Evolutionary conservation across 805 yeast species (phyloP).

Genomic region (Pichia exigua): DNA sequence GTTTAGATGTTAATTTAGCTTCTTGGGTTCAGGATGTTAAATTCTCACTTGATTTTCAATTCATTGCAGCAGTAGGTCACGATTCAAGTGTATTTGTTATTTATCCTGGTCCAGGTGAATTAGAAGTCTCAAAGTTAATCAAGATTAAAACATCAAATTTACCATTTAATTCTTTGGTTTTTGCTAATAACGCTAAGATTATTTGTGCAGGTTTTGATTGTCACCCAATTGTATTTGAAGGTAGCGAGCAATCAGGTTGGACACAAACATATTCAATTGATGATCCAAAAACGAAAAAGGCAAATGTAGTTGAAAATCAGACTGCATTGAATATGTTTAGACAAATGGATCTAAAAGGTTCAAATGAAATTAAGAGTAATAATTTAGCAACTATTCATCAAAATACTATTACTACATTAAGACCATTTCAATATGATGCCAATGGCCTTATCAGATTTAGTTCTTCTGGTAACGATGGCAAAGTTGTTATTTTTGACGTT

Average conservation of each 20-base stretch:
- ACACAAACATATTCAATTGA: slow-evolving; percentile 52
- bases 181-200: slow-evolving; percentile 57
- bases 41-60: slow-evolving; percentile 73
- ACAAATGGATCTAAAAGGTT: slow-evolving; percentile 92
- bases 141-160: slow-evolving; percentile 58
- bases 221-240: slow-evolving; percentile 80
- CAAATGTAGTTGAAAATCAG: slow-evolving; percentile 55
- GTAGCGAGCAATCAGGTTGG: slow-evolving; percentile 54
- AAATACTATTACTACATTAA: slow-evolving; percentile 71
- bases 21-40: slow-evolving; percentile 91
- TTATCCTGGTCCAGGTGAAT: slow-evolving; percentile 55
- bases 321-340: slow-evolving; percentile 88
- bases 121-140: slow-evolving; percentile 47
- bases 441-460: slow-evolving; percentile 47
- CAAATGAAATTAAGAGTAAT: slow-evolving; percentile 39
- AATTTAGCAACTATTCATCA: slow-evolving; percentile 76
- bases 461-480: slow-evolving; percentile 86
- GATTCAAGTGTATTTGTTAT: slow-evolving; percentile 79
- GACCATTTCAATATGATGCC: slow-evolving; percentile 42
- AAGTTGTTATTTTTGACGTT: slow-evolving; percentile 67
- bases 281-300: slow-evolving; percentile 38
- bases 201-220: slow-evolving; percentile 91
- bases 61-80: slow-evolving; percentile 75
- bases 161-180: slow-evolving; percentile 74
- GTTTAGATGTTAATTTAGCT: slow-evolving; percentile 71